Base-by-base conservation (phyloP, 805 yeast genomes). In the Teunomyces panamensis region DNA sequence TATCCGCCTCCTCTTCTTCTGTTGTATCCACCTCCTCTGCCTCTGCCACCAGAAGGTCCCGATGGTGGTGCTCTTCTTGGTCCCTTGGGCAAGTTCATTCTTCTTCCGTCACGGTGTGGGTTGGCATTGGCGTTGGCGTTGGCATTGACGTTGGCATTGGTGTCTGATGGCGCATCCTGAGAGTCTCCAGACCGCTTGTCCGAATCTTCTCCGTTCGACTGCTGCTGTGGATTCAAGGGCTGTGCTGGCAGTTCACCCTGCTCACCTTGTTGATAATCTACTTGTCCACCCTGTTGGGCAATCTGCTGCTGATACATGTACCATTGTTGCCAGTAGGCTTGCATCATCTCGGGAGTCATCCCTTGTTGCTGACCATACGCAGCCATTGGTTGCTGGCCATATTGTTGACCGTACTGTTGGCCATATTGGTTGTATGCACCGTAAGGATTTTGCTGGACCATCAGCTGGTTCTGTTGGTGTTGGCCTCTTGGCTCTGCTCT, bases 401-500 rank as follows among this genome's bases (percentile, higher is more conserved):
- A 60, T 45, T 57, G 65, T 45, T 54, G 62, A 3, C 61, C 62
- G 35, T 63, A 64, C 27, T 59, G 64, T 56, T 52, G 55, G 60
- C 56, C 57, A 26, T 59, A 60, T 11, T 56, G 59, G 56, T 51
- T 53, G 66, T 58, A 58, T 54, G 46, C 56, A 65, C 48, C 51
- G 45, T 47, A 58, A 36, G 63, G 68, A 50, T 62, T 62, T 17
- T 52, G 59, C 9, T 56, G 59, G 47, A 55, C 54, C 28, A 48
- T 50, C 34, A 44, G 44, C 47, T 66, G 74, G 44, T 60, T 60
- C 52, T 64, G 75, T 45, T 70, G 75, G 47, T 84, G 89, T 64
- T 80, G 85, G 55, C 84, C 84, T 67, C 92, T 78, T 57, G 92
- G 91, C 63, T 84, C 91, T 3, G 94, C 94, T 63, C 89, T 79